Base-by-base conservation (phyloP, 768 basidiomycete species). In the Leccinum ochraceum region DNA sequence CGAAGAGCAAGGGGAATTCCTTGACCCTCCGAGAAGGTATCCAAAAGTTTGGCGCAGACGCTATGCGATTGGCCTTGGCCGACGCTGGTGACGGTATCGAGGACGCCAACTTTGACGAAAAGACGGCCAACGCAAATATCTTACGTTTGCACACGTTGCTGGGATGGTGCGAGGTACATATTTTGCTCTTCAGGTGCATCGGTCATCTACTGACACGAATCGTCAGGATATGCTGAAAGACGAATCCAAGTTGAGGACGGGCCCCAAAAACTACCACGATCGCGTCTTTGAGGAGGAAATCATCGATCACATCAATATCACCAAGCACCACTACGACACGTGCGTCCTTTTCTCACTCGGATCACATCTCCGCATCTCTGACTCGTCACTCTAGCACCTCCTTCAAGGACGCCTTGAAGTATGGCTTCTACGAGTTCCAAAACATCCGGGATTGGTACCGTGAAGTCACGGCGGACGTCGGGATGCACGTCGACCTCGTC, bases 21-120 rank as follows among this genome's bases (percentile, higher is more conserved):
- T 79, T 98, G 80, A 99, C 96, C 1, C 78, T 98, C 73, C 78
- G 85, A 57, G 91, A 99, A 70, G 85, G 90, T 1, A 86, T 96
- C 60, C 82, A 87, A 75, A 98, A 98, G 81, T 98, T 96, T 70
- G 97, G 97, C 60, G 95, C 97, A 37, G 97, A 98, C 73, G 93
- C 95, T 36, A 95, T 90, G 69, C 82, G 97, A 58, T 76, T 99
- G 78, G 84, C 87, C 20, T 81, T 99, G 75, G 97, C 97, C 26
- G 96, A 98, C 78, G 94, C 95, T 28, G 97, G 97, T 14, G 97
- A 99, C 73, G 94, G 95, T 54, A 83, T 98, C 66, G 95, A 97
- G 75, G 97, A 99, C 76, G 96, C 96, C 50, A 99, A 99, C 80
- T 99, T 98, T 69, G 97, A 99, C 71, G 96, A 98, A 81, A 92